Percentiles rank a stretch among this genome's conserved stretches.
These are phyloP conservation scores for Pleurotus giganteus DNA, from an alignment of 768 basidiomycete species.

Conservation along the genomic window DNA sequence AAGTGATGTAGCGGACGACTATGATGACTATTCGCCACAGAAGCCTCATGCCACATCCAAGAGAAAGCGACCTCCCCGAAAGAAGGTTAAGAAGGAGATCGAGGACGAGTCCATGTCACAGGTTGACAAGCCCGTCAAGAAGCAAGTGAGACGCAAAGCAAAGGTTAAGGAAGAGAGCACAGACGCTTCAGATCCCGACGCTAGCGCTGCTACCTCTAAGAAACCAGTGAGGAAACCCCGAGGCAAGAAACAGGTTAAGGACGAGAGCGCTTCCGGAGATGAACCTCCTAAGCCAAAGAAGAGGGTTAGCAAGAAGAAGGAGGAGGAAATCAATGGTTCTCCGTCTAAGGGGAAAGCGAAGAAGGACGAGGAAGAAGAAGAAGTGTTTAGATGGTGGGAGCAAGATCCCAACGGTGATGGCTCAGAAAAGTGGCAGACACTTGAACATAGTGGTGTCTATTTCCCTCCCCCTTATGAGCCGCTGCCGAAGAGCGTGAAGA, in stretches of 20 bases:
- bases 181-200: slow-evolving; percentile 38
- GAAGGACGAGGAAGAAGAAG: slow-evolving; percentile 70
- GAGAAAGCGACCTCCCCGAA: slow-evolving; percentile 54
- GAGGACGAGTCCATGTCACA: slow-evolving; percentile 29
- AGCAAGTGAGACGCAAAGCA: slow-evolving; percentile 36
- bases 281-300: slow-evolving; percentile 47
- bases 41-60: slow-evolving; percentile 42
- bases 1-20: slow-evolving; percentile 37
- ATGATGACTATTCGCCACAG: slow-evolving; percentile 45
- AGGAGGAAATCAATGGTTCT: slow-evolving; percentile 23
- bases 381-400: slow-evolving; percentile 88
- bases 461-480: slow-evolving; percentile 95
- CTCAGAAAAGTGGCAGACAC: slow-evolving; percentile 88
- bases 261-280: slow-evolving; percentile 40
- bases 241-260: slow-evolving; percentile 55
- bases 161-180: slow-evolving; percentile 53
- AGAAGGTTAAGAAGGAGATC: slow-evolving; percentile 62
- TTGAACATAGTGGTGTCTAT: slow-evolving; percentile 91
- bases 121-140: slow-evolving; percentile 37
- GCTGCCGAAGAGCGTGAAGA: slow-evolving; percentile 79
- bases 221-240: slow-evolving; percentile 33
- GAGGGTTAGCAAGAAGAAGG: slow-evolving; percentile 40
- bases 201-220: slow-evolving; percentile 44
- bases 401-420: slow-evolving; percentile 67
- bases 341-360: slow-evolving; percentile 51